Base-by-base conservation (phyloP, 2,329 filamentous ascomycete genomes). In the Paecilomyces dactylethromorphus region DNA sequence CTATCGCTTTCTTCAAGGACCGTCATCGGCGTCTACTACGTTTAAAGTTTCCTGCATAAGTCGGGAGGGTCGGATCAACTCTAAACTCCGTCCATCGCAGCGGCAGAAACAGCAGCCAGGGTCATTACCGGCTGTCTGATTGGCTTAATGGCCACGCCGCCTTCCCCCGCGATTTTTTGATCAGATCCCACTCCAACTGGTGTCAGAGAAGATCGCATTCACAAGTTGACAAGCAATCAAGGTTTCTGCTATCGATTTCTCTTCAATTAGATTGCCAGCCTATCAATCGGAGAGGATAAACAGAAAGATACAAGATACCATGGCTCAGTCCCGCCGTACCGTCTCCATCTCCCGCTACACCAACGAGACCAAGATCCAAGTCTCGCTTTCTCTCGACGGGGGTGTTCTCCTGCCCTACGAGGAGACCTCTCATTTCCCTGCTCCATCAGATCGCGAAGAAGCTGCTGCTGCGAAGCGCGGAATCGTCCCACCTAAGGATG, bases 301-400 rank as follows among this genome's bases (percentile, higher is more conserved):
- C 7, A 45, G 39, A n/a, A 45, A 18, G 39, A 53, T 29, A 22
- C 24, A 35, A 33, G 26, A 31, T 58, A 65, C 35, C 45, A 71
- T 72, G 70, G 54, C 68, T 54, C 68, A 69, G 59, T 22, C 69
- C 55, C 87, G 92, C 51, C 89, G 93, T 71, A 91, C 88, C 75
- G 87, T 91, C 55, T 85, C 87, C 57, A 80, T 97, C 67, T 87
- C 89, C 64, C 91, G 94, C 74, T 88, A 93, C 77, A 99, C 94
- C 70, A 97, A 97, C 80, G 94, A 99, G 81, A 99, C 94, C 73
- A 96, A 95, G 74, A 96, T 99, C 76, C 87, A 94, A 73, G 83
- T 97, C 63, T 90, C 91, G 45, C 83, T 99, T 67, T 96, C 94
- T 78, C 84, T 99, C 62, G 94, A 99, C 77, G 94, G 94, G 72